Evolutionary conservation across 495 filamentous ascomycete genomes (phyloP), one percentile per base, ranked within the genome.

Genomic region (Neurospora hispaniola): DNA sequence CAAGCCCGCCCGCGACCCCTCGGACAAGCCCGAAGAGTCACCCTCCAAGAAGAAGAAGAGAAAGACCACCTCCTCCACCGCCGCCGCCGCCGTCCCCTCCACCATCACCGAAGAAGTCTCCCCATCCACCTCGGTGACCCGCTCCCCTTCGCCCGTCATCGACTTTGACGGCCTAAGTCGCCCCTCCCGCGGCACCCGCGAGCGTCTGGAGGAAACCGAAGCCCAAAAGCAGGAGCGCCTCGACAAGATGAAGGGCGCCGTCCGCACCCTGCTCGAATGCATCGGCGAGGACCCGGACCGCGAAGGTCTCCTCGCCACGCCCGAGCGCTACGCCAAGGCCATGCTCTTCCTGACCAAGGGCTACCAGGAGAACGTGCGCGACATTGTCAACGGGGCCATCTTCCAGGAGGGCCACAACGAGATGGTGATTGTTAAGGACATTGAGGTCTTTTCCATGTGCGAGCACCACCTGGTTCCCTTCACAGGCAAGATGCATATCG

Each of bases 281-380:
- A 87, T 99, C 48, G 96, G 96, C 73, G 96, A 99, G 82, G 96
- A 99, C 79, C 94, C 96, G 0, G 90, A 95, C 77, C 88, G 96
- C 46, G 94, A 97, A 78, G 96, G 96, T 8, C 85, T 99, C 38
- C 87, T 92, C 3, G 91, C 90, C 48, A 99, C 96, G 2, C 96
- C 96, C 3, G 89, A 92, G 75, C 85, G 96, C 72, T 98, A 98
- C 82, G 96, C 96, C 73, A 95, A 95, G 81, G 96, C 96, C 6
- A 94, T 99, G 94, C 86, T 99, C 27, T 97, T 92, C 85, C 97
- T 99, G 83, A 99, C 96, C n/a, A 97, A 97, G 80, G 96, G 96
- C 39, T 99, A 99, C 77, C 93, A 98, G 82, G 91, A 99, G 86
- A 98, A 98, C 80, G 88, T 99, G 66, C 85, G 90, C 72, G 94